Base-by-base conservation (phyloP, 1,139 yeast species). In the Nakaseomyces bracarensis region DNA sequence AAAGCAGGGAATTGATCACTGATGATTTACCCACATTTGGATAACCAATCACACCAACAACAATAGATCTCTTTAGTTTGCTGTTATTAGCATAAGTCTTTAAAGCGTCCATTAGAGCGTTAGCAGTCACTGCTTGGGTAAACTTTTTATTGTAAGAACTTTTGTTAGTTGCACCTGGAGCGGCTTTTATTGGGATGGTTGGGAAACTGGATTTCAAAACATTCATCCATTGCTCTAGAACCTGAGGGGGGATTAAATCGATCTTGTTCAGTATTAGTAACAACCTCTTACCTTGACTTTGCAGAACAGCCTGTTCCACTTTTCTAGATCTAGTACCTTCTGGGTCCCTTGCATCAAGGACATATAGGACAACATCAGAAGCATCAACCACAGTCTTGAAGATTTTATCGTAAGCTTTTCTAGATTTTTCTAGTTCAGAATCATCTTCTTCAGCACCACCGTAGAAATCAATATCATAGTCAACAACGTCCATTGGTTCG, bases 21-120 rank as follows among this genome's bases (percentile, higher is more conserved):
- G 96, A 87, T 0, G 96, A 87, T 63, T 91, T 91, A 53, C 98
- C 98, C 30, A 81, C 89, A 55, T 91, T 91, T 38, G 97, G 97
- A 63, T 87, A 89, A 23, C 97, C 97, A 55, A 93, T 84, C 38
- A 91, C 95, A 58, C 99, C 98, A 38, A 87, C 97, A 31, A 86
- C 75, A 45, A 89, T 80, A n/a, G 95, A 79, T 63, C 98, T 77
- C 63, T 89, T 89, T 55, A 89, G 73, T 60, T 87, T 83, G 28
- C 87, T 76, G 63, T 83, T 82, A 48, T 76, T 72, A 13, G 98
- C 89, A 62, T 81, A 91, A 42, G 87, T 74, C 66, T 91, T 91
- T 56, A 91, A 76, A 4, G 95, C 79, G 51, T 81, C 83, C 53
- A 91, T 66, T 52, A 91, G 71, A 29, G 82, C 75, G 38, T 73